A percentile compares a stretch with the other conserved stretches of the same genome.
phyloP scores from a whole-genome alignment of 1,139 yeast genomes.

The Hyphopichia khmerensis region DNA sequence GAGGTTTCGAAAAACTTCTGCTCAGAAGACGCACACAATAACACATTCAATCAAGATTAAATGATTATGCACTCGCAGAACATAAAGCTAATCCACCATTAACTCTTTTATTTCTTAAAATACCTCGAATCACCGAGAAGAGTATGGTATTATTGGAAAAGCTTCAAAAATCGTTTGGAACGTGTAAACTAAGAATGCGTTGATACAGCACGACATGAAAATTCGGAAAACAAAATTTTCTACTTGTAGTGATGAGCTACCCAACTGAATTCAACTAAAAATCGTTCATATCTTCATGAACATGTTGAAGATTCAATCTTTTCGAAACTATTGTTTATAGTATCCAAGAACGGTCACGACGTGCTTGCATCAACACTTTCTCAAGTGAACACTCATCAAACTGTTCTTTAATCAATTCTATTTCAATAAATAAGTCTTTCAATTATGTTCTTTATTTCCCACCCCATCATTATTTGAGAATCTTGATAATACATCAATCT shows the following conservation, averaged over 20 bases:
- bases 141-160: not conserved
- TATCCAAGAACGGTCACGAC: not conserved
- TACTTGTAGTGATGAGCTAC: slow-evolving; percentile 2
- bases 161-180: not conserved
- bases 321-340: not conserved
- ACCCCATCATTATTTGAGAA: not conserved
- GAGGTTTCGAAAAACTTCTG: slow-evolving; percentile 35
- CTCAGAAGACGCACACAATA: slow-evolving; percentile 61
- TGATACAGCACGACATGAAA: not conserved
- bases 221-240: not conserved
- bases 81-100: not conserved
- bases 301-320: not conserved
- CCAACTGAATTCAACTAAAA: not conserved
- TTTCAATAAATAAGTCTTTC: not conserved
- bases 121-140: not conserved
- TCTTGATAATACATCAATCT: not conserved
- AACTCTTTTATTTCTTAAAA: not conserved
- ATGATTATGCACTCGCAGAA: slow-evolving; percentile 62
- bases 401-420: not conserved
- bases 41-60: slow-evolving; percentile 8
- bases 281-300: slow-evolving; percentile 3
- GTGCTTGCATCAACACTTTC: not conserved
- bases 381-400: not conserved
- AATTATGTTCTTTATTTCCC: too few species aligned
- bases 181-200: not conserved